Conservation (phyloP, 2,329 filamentous ascomycete species). For the Exophiala mesophila region DNA sequence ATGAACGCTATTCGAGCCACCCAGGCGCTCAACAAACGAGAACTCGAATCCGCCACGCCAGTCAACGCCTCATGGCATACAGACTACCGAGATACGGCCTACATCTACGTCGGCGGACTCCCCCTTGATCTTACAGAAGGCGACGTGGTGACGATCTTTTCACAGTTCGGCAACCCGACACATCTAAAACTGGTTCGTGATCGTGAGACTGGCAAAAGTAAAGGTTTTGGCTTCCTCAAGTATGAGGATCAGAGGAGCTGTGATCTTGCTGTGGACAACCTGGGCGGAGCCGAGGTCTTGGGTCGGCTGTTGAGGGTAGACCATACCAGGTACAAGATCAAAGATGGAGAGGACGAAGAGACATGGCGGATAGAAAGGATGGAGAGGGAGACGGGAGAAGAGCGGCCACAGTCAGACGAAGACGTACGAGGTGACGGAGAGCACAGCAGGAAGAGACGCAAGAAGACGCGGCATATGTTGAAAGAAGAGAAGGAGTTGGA, state of each 20-base stretch:
- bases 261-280: conserved; percentile 91
- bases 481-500: conserved; percentile 78
- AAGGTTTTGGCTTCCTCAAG: conserved; percentile 93
- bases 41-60: conserved; percentile 84
- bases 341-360: conserved; percentile 58
- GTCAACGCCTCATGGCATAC: conserved; percentile 92
- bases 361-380: conserved; percentile 49
- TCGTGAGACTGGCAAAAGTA: conserved; percentile 92
- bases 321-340: conserved; percentile 84
- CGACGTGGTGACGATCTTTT: conserved; percentile 94
- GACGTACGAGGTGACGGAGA: conserved; percentile 35
- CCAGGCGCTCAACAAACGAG: conserved; percentile 85
- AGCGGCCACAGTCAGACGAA: conserved; percentile 36
- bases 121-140: conserved; percentile 92
- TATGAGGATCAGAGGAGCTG: conserved; percentile 97
- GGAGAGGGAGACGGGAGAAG: conserved; percentile 32
- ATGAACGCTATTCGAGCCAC: conserved; percentile 97
- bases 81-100: conserved; percentile 96
- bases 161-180: conserved; percentile 90
- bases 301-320: conserved; percentile 81
- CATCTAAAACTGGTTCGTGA: conserved; percentile 90
- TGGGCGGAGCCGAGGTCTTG: conserved; percentile 78
- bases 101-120: conserved; percentile 90
- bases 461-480: conserved; percentile 49
- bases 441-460: conserved; percentile 30